A percentile compares a stretch with the other conserved stretches of the same genome.
These are phyloP conservation scores for Lathyrus aphaca DNA, from an alignment of 306 rosid genomes.

Conservation along the genomic window DNA sequence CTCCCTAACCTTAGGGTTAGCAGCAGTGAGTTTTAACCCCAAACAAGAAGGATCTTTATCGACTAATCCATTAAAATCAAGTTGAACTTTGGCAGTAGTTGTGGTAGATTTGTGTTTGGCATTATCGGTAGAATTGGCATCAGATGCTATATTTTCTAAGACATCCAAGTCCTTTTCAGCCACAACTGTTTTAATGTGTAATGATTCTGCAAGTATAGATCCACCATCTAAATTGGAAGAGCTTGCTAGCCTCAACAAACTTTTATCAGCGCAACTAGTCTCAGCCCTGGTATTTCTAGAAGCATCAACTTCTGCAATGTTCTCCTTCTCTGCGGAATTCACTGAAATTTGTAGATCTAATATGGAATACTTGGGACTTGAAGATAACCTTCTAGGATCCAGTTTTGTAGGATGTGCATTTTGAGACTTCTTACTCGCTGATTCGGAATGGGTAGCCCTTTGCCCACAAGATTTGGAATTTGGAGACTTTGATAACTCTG, in stretches of 20 bases:
- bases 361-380: slow-evolving; percentile 40
- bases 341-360: slow-evolving; percentile 34
- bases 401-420: slow-evolving; percentile 28
- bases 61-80: slow-evolving; percentile 36
- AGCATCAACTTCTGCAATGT: slow-evolving; percentile 39
- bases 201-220: slow-evolving; percentile 39
- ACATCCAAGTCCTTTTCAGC: slow-evolving; percentile 34
- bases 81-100: slow-evolving; percentile 38
- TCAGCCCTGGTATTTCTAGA: slow-evolving; percentile 41
- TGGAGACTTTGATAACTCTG: slow-evolving; percentile 24
- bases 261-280: slow-evolving; percentile 40
- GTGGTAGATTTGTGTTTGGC: slow-evolving; percentile 41
- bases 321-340: slow-evolving; percentile 44
- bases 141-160: slow-evolving; percentile 41
- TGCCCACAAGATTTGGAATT: slow-evolving; percentile 28
- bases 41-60: slow-evolving; percentile 38
- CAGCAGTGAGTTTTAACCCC: slow-evolving; percentile 36
- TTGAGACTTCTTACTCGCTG: slow-evolving; percentile 37
- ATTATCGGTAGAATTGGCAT: slow-evolving; percentile 31
- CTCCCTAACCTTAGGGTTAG: slow-evolving; percentile 41
- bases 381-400: slow-evolving; percentile 41
- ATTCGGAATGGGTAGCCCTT: slow-evolving; percentile 30
- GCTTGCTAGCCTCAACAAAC: slow-evolving; percentile 33
- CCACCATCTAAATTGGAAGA: slow-evolving; percentile 42
- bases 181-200: slow-evolving; percentile 28